Evolutionary conservation across 1,139 yeast species (phyloP).

Genomic region (Debaryomycetaceae sp.): DNA sequence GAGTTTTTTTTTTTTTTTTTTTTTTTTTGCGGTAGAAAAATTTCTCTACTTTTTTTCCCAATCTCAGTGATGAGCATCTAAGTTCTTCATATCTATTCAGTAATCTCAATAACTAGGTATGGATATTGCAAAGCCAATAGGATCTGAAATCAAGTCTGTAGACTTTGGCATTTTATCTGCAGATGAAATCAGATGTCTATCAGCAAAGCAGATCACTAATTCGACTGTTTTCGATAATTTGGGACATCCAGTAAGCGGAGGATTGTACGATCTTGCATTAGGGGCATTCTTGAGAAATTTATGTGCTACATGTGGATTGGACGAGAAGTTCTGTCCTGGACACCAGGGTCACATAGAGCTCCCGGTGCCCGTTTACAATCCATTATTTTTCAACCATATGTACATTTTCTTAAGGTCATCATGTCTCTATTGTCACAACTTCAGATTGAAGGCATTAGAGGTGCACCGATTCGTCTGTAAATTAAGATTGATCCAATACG

Average conservation of each 20-base stretch:
- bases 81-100: not conserved
- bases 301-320: slow-evolving; percentile 95
- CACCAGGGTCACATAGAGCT: slow-evolving; percentile 97
- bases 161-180: slow-evolving; percentile 86
- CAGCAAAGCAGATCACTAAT: slow-evolving; percentile 93
- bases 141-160: slow-evolving; percentile 88
- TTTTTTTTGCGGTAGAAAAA: slow-evolving; percentile 2
- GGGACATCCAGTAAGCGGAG: slow-evolving; percentile 94
- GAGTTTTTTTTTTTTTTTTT: slow-evolving; percentile 4
- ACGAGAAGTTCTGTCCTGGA: slow-evolving; percentile 94
- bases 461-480: slow-evolving; percentile 77
- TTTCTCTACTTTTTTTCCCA: not conserved
- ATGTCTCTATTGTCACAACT: slow-evolving; percentile 88
- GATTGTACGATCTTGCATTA: slow-evolving; percentile 87
- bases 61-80: slow-evolving; percentile 3
- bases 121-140: slow-evolving; percentile 96
- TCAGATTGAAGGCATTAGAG: slow-evolving; percentile 66
- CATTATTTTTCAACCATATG: slow-evolving; percentile 88
- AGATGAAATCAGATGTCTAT: slow-evolving; percentile 76
- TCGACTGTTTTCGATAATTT: slow-evolving; percentile 93
- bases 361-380: slow-evolving; percentile 94
- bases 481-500: slow-evolving; percentile 80
- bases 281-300: slow-evolving; percentile 90
- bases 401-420: slow-evolving; percentile 78
- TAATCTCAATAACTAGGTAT: slow-evolving; percentile 28